phyloP scores from a whole-genome alignment of 768 basidiomycete species.

The Russula emetica region DNA sequence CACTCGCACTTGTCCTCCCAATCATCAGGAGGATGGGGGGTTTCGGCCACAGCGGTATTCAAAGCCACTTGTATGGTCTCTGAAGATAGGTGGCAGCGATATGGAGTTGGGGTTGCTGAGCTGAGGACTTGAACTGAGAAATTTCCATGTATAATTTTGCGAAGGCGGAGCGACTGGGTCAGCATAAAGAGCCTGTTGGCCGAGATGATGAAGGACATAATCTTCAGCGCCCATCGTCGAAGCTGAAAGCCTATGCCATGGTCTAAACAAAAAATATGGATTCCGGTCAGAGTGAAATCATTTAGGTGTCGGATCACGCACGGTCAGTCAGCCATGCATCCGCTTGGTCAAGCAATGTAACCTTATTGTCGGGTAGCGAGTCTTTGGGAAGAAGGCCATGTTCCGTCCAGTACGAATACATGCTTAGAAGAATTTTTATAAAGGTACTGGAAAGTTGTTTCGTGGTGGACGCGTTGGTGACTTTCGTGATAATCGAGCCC shows the following conservation, averaged over 20 bases:
- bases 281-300: not conserved
- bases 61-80: not conserved
- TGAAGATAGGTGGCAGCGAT: not conserved
- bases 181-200: not conserved
- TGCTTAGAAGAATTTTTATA: not conserved
- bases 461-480: not conserved
- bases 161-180: not conserved
- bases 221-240: not conserved
- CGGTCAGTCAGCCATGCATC: not conserved
- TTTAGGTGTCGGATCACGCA: not conserved
- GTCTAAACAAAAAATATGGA: not conserved
- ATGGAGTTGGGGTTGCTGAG: not conserved
- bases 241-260: not conserved
- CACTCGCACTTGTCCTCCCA: not conserved
- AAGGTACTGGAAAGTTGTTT: not conserved
- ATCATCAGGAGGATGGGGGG: not conserved
- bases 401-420: not conserved
- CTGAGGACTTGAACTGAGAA: not conserved
- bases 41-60: not conserved
- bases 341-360: not conserved
- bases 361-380: not conserved
- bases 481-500: not conserved
- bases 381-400: not conserved
- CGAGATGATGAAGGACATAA: not conserved
- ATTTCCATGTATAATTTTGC: not conserved